Evolutionary conservation across 805 yeast species (phyloP), one percentile per base, ranked within the genome.

Genomic region (Ogataea wickerhamii): DNA sequence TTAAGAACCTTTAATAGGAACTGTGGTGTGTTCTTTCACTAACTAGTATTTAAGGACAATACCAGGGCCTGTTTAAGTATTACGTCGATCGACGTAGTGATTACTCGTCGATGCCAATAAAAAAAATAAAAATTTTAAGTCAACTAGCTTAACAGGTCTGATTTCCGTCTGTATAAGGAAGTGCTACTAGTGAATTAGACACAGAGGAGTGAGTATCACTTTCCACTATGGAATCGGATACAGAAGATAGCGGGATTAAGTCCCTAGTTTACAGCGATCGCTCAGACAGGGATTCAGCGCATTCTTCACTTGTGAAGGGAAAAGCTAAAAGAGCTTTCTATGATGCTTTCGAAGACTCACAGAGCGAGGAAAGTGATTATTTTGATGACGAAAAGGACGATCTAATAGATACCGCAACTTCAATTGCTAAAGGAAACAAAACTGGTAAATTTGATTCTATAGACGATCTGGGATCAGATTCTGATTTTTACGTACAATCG

Each of bases 321-420:
- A 33, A 28, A 13, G 30, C 33, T 10, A 42, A 34, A 32, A 46
- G 37, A 32, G 17, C 37, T 3, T 36, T 36, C 28, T 32, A 36
- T 4, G 44, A 46, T 29, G 41, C 44, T 6, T 46, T 46, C 32
- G 31, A 43, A 19, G 34, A 35, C 18, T 33, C 33, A 16, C 49
- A 48, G 6, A 39, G 40, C 31, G 51, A 46, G 8, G 29, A 26
- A 11, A 26, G 11, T 11, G 29, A 26, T 13, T 7, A 11, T 8
- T 12, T 8, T 16, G 41, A 37, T 8, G 51, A 40, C 5, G 43
- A 36, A 14, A 31, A 36, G n/a, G 29, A 19, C 13, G 31, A 28
- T 1, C 32, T 32, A 20, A 5, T 23, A 4, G 21, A 35, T 19
- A 41, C 25, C 12, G 12, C 28, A 39, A 35, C 20, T 47, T 46